Conservation (phyloP, 495 filamentous ascomycete species). For the Aspergillus egyptiacus region DNA sequence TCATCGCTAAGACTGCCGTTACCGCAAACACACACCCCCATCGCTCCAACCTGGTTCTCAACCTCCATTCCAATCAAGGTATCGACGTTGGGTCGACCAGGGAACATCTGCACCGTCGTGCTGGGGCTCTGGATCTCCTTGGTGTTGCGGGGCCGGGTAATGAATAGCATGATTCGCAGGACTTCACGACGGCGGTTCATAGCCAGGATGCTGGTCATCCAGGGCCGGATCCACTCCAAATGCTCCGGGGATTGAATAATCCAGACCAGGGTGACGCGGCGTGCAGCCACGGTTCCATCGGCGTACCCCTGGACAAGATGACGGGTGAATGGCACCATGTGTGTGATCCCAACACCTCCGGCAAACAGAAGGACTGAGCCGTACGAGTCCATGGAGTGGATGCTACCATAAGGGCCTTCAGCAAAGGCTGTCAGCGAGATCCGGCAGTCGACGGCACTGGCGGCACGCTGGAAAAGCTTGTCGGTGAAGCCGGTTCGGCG, state of each 20-base stretch:
- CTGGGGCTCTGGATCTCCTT: slow-evolving; percentile 66
- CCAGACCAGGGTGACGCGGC: slow-evolving; percentile 80
- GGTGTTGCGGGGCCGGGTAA: slow-evolving; percentile 71
- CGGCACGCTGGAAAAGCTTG: slow-evolving; percentile 62
- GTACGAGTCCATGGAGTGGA: slow-evolving; percentile 80
- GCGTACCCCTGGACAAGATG: slow-evolving; percentile 70
- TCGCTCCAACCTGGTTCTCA: slow-evolving; percentile 70
- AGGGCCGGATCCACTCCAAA: slow-evolving; percentile 87
- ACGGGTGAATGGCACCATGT: slow-evolving; percentile 83
- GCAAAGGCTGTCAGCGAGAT: slow-evolving; percentile 56
- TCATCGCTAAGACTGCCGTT: slow-evolving; percentile 80
- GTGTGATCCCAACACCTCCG: slow-evolving; percentile 89
- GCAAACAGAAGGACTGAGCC: slow-evolving; percentile 86
- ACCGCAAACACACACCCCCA: slow-evolving; percentile 87
- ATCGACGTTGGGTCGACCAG: slow-evolving; percentile 74
- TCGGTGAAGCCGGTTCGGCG: slow-evolving; percentile 85
- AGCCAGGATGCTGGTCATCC: slow-evolving; percentile 81
- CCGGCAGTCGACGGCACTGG: slow-evolving; percentile 32
- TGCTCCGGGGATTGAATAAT: slow-evolving; percentile 81
- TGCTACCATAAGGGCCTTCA: slow-evolving; percentile 84
- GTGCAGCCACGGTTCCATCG: slow-evolving; percentile 69
- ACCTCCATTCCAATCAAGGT: slow-evolving; percentile 72
- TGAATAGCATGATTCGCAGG: slow-evolving; percentile 77
- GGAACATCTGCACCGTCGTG: slow-evolving; percentile 75
- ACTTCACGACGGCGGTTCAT: slow-evolving; percentile 73